Percentiles rank a stretch among this genome's conserved stretches.
phyloP scores from a whole-genome alignment of 352 stramenopile genomes.

The Blastocystis sp. region DNA sequence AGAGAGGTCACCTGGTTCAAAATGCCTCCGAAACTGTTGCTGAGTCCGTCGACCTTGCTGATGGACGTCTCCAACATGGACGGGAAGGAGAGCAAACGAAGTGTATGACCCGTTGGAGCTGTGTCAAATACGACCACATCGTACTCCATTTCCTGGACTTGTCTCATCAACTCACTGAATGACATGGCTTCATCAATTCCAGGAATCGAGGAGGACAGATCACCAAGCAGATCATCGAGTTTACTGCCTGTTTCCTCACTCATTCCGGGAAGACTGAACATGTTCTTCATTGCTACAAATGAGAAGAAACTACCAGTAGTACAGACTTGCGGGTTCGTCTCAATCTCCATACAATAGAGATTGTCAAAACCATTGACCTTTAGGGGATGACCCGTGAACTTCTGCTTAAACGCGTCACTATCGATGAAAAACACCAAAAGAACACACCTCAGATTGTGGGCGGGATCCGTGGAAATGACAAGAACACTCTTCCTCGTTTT shows the following conservation, averaged over 20 bases:
- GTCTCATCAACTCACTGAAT: slow-evolving; percentile 96
- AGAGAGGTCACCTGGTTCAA: slow-evolving; percentile 70
- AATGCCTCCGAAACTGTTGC: slow-evolving; percentile 65
- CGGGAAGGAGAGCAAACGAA: slow-evolving; percentile 87
- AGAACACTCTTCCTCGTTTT: slow-evolving; percentile 83
- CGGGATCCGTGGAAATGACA: slow-evolving; percentile 94
- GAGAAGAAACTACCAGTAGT: not conserved
- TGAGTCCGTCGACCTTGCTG: slow-evolving; percentile 91
- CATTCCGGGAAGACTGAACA: not conserved
- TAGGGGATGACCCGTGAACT: slow-evolving; percentile 91
- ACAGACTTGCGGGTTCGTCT: slow-evolving; percentile 64
- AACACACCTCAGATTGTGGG: slow-evolving; percentile 85
- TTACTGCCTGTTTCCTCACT: slow-evolving; percentile 15
- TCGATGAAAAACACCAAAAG: not conserved
- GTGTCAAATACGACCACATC: slow-evolving; percentile 95
- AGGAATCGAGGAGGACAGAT: slow-evolving; percentile 90
- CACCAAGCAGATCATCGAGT: slow-evolving; percentile 75
- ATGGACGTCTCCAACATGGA: slow-evolving; percentile 94
- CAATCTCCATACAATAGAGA: slow-evolving; percentile 95
- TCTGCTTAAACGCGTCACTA: slow-evolving; percentile 94
- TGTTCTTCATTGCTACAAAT: slow-evolving; percentile 36
- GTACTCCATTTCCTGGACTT: slow-evolving; percentile 88
- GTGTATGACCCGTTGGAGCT: slow-evolving; percentile 87
- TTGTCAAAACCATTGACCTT: slow-evolving; percentile 92
- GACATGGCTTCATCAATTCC: slow-evolving; percentile 97